phyloP scores from a whole-genome alignment of 2,329 filamentous ascomycete genomes.

The Ilyonectria sp. region DNA sequence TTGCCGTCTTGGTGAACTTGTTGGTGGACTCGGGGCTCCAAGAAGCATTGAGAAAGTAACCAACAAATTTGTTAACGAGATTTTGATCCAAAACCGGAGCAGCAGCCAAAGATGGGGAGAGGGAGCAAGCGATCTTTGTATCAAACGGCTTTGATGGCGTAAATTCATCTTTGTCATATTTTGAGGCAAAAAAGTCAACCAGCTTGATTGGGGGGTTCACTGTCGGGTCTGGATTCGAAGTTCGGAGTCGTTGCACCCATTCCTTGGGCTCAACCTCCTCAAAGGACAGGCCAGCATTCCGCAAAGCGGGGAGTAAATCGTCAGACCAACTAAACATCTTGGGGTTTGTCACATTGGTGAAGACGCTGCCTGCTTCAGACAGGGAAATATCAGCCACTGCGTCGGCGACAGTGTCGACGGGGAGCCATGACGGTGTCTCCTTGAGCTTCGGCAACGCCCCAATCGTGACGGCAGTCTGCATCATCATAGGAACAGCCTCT shows the following conservation, averaged over 20 bases:
- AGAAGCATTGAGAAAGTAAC: conserved; percentile 52
- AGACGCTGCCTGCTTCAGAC: conserved; percentile 52
- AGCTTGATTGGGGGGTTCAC: conserved; percentile 67
- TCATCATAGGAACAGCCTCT: conserved; percentile 67
- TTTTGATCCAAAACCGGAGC: conserved; percentile 51
- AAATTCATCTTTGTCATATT: conserved; percentile 60
- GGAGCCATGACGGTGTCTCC: conserved; percentile 61
- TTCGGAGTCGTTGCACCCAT: conserved; percentile 60
- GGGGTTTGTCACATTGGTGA: conserved; percentile 65
- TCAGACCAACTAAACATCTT: conserved; percentile 64
- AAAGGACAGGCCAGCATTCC: conserved; percentile 59
- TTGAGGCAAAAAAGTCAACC: conserved; percentile 63
- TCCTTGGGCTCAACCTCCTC: conserved; percentile 59
- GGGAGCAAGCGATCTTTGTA: conserved; percentile 56
- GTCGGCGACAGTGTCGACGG: conserved; percentile 59
- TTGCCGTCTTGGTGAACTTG: conserved; percentile 41
- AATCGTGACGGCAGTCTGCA: conserved; percentile 61
- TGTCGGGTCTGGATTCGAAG: conserved; percentile 59
- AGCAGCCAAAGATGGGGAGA: conserved; percentile 61
- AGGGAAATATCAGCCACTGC: conserved; percentile 57
- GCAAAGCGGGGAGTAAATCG: conserved; percentile 64
- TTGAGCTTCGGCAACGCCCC: conserved; percentile 62
- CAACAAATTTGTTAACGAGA: conserved; percentile 57
- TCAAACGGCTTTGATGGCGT: conserved; percentile 58
- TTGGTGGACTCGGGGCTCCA: conserved; percentile 56